These are phyloP conservation scores for Colletotrichum lini DNA, from an alignment of 2,329 filamentous ascomycete species.

Conservation along the genomic window DNA sequence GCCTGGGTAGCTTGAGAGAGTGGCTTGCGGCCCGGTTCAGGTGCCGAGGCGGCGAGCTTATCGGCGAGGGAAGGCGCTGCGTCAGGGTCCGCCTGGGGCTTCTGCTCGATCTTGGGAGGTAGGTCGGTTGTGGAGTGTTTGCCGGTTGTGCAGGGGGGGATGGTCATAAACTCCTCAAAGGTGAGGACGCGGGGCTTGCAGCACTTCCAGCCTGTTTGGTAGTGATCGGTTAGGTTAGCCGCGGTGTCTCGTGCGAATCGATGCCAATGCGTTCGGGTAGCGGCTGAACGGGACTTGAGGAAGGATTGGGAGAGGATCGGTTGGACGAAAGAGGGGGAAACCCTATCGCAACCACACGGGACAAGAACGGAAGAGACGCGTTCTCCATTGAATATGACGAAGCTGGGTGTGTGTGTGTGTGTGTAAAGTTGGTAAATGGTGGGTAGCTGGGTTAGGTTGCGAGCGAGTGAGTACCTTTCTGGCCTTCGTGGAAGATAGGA, in stretches of 20 bases:
- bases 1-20: slow-evolving; percentile 57
- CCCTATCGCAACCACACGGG: slow-evolving; percentile 10
- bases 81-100: slow-evolving; percentile 51
- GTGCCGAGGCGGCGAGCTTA: slow-evolving; percentile 59
- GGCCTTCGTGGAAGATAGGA: slow-evolving; percentile 96
- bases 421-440: slow-evolving; percentile 25
- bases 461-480: slow-evolving; percentile 80
- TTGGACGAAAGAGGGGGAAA: slow-evolving; percentile 12
- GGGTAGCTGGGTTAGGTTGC: background rate
- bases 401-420: background rate
- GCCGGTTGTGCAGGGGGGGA: slow-evolving; percentile 92
- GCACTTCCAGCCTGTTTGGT: slow-evolving; percentile 91
- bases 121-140: slow-evolving; percentile 90
- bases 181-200: slow-evolving; percentile 97
- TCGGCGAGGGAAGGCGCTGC: slow-evolving; percentile 58
- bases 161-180: slow-evolving; percentile 97
- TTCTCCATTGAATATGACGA: slow-evolving; percentile 22
- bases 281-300: slow-evolving; percentile 1
- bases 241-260: slow-evolving; percentile 19
- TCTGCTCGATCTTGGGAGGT: slow-evolving; percentile 74
- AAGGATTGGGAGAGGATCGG: slow-evolving; percentile 21
- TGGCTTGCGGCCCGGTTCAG: slow-evolving; percentile 58
- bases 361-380: slow-evolving; percentile 39
- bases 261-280: slow-evolving; percentile 5
- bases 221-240: slow-evolving; percentile 38